phyloP scores from a whole-genome alignment of 2,329 filamentous ascomycete genomes.

The Rasamsonia emersonii region DNA sequence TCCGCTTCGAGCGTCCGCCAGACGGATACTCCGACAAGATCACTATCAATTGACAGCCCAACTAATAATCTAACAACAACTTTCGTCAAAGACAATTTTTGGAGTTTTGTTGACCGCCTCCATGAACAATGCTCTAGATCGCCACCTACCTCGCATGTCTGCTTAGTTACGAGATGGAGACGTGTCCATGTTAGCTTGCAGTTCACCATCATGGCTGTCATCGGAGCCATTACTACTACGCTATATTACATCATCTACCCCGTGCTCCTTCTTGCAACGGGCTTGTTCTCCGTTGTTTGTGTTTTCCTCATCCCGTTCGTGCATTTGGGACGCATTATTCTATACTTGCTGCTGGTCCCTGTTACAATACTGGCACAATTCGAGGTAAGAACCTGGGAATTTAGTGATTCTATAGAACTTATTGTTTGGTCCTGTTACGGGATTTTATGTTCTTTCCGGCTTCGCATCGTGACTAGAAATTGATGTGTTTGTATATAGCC shows the following conservation, averaged over 20 bases:
- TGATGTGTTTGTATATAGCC: conserved; percentile 22
- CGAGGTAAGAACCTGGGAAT: conserved; percentile 46
- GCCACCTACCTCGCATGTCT: too few species aligned
- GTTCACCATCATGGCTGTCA: too few species aligned
- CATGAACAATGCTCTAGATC: too few species aligned
- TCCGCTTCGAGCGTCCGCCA: conserved; percentile 2
- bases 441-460: conserved; percentile 14
- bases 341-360: conserved; percentile 39
- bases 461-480: conserved; percentile 4
- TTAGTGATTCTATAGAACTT: neutral
- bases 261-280: conserved; percentile 30
- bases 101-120: too few species aligned
- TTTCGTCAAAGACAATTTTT: too few species aligned
- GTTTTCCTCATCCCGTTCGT: conserved; percentile 37
- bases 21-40: too few species aligned
- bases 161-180: too few species aligned
- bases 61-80: too few species aligned
- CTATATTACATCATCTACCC: conserved; percentile 32
- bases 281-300: conserved; percentile 19
- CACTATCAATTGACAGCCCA: too few species aligned
- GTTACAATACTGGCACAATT: conserved; percentile 44
- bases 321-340: conserved; percentile 36
- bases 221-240: conserved; percentile 18
- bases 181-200: too few species aligned
- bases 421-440: conserved; percentile 4